Conservation (phyloP, 176 grass and related monocot species). For the Carex scoparia region DNA sequence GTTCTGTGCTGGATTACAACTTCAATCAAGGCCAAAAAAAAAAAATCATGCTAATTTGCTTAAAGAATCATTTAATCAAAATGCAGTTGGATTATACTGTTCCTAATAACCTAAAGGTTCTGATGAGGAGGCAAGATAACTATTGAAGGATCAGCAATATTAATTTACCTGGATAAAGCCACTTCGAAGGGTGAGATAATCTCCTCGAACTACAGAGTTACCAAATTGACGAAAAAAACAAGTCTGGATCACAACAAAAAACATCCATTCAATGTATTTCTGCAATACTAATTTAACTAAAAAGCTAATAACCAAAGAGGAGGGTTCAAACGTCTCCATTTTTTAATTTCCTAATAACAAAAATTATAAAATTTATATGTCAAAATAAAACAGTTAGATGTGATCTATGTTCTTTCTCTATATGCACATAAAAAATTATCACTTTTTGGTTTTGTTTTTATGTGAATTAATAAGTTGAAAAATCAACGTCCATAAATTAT, state of each 20-base stretch:
- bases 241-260: slow-evolving; percentile 44
- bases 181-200: slow-evolving; percentile 87
- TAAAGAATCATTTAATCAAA: not conserved
- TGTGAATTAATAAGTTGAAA: no score
- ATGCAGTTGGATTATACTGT: not conserved
- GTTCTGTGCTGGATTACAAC: not conserved
- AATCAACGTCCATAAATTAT: no score
- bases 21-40: not conserved
- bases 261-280: slow-evolving; percentile 11
- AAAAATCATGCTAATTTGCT: not conserved
- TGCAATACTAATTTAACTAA: not conserved
- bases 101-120: not conserved
- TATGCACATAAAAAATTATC: no score
- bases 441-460: no score
- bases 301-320: not conserved
- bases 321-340: no score
- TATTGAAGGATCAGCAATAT: not conserved
- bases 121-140: not conserved
- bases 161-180: slow-evolving; percentile 83
- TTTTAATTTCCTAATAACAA: no score
- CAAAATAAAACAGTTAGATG: no score
- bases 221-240: slow-evolving; percentile 93
- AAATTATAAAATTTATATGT: no score
- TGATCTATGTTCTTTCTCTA: no score
- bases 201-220: slow-evolving; percentile 85